Percentiles rank a stretch among this genome's conserved stretches.
phyloP scores from a whole-genome alignment of 148 eudicot species.

The Persicaria tinctoria region DNA sequence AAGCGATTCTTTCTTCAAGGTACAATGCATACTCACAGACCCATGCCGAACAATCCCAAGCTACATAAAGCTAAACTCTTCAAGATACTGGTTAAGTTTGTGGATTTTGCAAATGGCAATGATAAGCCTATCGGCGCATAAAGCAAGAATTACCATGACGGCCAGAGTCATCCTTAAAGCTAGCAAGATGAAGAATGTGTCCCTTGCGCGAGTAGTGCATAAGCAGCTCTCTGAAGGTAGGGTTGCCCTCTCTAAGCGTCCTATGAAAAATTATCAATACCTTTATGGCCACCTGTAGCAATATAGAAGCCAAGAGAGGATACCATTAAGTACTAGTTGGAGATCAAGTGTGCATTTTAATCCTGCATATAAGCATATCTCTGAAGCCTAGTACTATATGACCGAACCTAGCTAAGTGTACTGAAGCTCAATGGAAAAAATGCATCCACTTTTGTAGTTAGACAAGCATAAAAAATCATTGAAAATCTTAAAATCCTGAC shows the following conservation, averaged over 20 bases:
- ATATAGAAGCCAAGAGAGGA: not conserved
- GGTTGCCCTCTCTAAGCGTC: conserved; percentile 84
- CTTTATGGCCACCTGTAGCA: conserved; percentile 72
- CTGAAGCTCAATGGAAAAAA: no score
- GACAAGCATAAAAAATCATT: no score
- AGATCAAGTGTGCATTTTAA: no score
- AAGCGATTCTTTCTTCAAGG: conserved; percentile 84
- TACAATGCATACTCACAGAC: conserved; percentile 80
- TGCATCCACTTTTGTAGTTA: no score
- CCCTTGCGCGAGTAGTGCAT: conserved; percentile 63
- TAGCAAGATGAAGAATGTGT: conserved; percentile 59
- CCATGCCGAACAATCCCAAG: conserved; percentile 99
- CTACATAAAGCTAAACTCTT: conserved; percentile 25
- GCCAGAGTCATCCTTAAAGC: conserved; percentile 90
- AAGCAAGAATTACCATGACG: conserved; percentile 49
- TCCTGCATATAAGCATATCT: no score
- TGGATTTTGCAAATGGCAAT: not conserved
- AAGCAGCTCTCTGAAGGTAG: conserved; percentile 84
- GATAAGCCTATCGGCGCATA: not conserved
- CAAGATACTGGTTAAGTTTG: not conserved
- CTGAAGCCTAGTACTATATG: no score
- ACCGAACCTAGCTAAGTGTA: no score
- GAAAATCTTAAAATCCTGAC: no score
- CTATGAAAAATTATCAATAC: conserved; percentile 82
- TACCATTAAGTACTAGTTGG: no score